phyloP scores from a whole-genome alignment of 805 yeast genomes.

The Candida taoyuanica region DNA sequence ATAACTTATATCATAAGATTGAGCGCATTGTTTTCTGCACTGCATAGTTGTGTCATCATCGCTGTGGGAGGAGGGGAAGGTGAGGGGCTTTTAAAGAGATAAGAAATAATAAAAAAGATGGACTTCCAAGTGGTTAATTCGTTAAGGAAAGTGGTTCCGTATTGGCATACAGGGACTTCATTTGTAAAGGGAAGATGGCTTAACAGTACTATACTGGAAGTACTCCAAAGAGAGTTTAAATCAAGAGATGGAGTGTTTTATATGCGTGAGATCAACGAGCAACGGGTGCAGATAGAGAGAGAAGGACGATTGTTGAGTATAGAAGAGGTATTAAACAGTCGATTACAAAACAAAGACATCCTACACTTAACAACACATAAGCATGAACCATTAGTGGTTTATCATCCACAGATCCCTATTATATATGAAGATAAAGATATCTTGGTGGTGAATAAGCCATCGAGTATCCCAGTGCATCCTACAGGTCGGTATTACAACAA shows the following conservation, averaged over 20 bases:
- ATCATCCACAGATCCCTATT: conserved; percentile 29
- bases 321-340: conserved; percentile 6
- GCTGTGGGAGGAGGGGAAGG: background rate
- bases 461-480: conserved; percentile 94
- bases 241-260: conserved; percentile 14
- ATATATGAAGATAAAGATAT: conserved; percentile 47
- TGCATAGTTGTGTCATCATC: background rate
- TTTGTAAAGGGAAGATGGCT: conserved; percentile 26
- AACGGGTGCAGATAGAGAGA: conserved; percentile 12
- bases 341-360: conserved; percentile 25
- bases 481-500: conserved; percentile 78
- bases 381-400: conserved; percentile 63
- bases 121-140: conserved; percentile 7
- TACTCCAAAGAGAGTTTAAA: conserved; percentile 20
- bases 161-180: conserved; percentile 28
- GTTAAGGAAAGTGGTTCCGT: conserved; percentile 72
- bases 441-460: conserved; percentile 86
- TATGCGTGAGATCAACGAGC: conserved; percentile 8
- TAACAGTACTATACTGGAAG: conserved; percentile 17
- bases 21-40: too few species aligned
- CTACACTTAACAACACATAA: conserved; percentile 53
- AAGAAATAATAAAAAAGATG: background rate
- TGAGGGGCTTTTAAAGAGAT: too few species aligned
- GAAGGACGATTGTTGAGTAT: conserved; percentile 1
- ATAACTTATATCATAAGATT: too few species aligned